A percentile compares a stretch with the other conserved stretches of the same genome.
Conservation (phyloP, 2,329 filamentous ascomycete species). For the Aureobasidium mangrovei region DNA sequence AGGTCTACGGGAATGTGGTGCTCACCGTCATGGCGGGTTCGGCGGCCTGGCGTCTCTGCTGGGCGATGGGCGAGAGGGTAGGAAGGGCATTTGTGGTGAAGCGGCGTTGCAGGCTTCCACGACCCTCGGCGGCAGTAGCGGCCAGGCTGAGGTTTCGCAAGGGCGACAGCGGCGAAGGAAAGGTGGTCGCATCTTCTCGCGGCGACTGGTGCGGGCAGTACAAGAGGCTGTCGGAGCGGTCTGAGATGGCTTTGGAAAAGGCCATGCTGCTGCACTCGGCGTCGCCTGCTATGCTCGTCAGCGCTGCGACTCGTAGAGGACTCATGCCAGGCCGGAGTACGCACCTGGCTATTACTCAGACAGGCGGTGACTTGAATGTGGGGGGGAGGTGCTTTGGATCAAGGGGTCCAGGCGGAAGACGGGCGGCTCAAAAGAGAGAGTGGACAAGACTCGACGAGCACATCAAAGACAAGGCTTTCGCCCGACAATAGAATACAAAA, state of each 20-base stretch:
- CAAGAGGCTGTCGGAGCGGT: constrained; percentile 62
- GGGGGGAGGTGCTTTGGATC: constrained; percentile 8
- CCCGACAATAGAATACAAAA: constrained; percentile 9
- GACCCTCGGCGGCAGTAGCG: constrained; percentile 55
- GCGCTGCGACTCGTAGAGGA: neutral
- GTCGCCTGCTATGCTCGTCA: neutral
- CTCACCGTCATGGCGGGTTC: constrained; percentile 21
- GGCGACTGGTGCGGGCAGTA: constrained; percentile 71
- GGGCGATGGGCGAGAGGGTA: constrained; percentile 58
- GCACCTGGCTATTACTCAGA: constrained; percentile 9
- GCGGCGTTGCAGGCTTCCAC: constrained; percentile 73
- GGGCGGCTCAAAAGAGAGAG: neutral
- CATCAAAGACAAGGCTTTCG: constrained; percentile 4
- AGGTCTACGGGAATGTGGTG: neutral
- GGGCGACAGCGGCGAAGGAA: constrained; percentile 57
- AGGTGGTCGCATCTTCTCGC: constrained; percentile 59
- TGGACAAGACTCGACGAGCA: neutral
- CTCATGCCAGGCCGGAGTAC: constrained; percentile 1
- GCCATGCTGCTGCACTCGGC: constrained; percentile 44
- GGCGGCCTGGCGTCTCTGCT: constrained; percentile 45
- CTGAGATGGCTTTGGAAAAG: constrained; percentile 53
- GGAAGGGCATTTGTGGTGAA: constrained; percentile 84
- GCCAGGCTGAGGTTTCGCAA: constrained; percentile 33
- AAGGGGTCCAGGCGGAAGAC: constrained; percentile 10
- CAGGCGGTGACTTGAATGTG: constrained; percentile 13